Percentiles rank a stretch among this genome's conserved stretches.
These are phyloP conservation scores for Hyphopichia homilentoma DNA, from an alignment of 805 yeast genomes.

Conservation along the genomic window DNA sequence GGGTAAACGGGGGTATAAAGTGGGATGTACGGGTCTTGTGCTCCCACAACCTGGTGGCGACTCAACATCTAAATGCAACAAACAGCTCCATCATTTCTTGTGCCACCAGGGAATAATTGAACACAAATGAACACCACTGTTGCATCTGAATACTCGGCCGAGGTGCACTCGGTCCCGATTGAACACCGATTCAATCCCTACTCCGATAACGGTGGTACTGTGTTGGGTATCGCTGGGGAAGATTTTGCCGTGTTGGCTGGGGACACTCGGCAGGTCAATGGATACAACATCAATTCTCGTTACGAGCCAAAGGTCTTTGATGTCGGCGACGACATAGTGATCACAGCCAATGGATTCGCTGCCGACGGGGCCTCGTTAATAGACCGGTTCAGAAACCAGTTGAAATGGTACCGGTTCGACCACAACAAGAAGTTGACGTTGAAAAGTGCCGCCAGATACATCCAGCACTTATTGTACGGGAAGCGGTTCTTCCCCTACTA, in stretches of 20 bases:
- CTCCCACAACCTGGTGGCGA: too few species aligned
- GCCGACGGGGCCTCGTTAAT: slow-evolving; percentile 91
- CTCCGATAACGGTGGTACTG: slow-evolving; percentile 95
- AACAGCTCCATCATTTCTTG: too few species aligned
- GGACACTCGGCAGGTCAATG: slow-evolving; percentile 95
- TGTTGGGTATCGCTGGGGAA: slow-evolving; percentile 95
- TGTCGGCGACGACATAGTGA: slow-evolving; percentile 81
- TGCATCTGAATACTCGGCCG: slow-evolving; percentile 65
- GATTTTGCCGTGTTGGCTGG: slow-evolving; percentile 97
- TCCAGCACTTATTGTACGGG: slow-evolving; percentile 86
- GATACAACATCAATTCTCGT: slow-evolving; percentile 90
- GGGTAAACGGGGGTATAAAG: too few species aligned
- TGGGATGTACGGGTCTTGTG: too few species aligned
- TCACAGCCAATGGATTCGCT: slow-evolving; percentile 94
- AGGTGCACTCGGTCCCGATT: slow-evolving; percentile 57
- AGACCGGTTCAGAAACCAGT: slow-evolving; percentile 61
- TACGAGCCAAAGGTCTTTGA: slow-evolving; percentile 86
- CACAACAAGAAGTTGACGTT: slow-evolving; percentile 65
- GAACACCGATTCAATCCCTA: slow-evolving; percentile 93
- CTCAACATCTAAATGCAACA: too few species aligned
- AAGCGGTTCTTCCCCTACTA: slow-evolving; percentile 96
- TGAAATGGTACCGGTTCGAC: slow-evolving; percentile 92
- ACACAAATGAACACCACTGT: slow-evolving; percentile 33
- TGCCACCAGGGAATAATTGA: too few species aligned
- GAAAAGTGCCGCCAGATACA: slow-evolving; percentile 79